Conservation (phyloP, 441 rosid species). For the Populus tomentosa region DNA sequence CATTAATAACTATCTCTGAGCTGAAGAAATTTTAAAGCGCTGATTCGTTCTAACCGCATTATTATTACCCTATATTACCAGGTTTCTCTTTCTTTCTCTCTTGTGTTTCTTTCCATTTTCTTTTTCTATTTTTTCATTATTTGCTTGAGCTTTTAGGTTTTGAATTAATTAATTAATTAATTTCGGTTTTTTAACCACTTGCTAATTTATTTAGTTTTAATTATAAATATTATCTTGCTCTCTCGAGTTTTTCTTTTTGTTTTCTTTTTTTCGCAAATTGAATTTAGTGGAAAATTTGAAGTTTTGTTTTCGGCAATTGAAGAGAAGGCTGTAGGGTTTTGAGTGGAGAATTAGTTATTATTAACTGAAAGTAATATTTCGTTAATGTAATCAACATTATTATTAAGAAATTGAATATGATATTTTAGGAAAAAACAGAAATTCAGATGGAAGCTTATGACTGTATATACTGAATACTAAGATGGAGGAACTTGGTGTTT, state of each 20-base stretch:
- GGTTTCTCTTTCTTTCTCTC: background rate
- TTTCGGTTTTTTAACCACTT: too few species aligned
- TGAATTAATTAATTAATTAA: too few species aligned
- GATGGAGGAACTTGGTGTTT: too few species aligned
- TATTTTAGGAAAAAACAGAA: too few species aligned
- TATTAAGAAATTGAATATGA: background rate
- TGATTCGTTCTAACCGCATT: conserved; percentile 11
- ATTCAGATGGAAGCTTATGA: too few species aligned
- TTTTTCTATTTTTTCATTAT: background rate
- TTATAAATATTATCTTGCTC: too few species aligned
- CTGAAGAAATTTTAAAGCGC: conserved; percentile 1
- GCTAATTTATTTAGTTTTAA: too few species aligned
- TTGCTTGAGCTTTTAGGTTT: background rate
- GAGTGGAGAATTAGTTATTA: background rate
- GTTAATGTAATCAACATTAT: background rate
- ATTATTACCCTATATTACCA: background rate
- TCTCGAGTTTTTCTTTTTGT: too few species aligned
- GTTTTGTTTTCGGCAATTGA: background rate
- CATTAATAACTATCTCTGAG: background rate
- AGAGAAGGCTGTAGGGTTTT: background rate
- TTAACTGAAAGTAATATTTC: background rate
- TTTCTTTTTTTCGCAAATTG: background rate
- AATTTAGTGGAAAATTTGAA: background rate
- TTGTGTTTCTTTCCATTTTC: background rate
- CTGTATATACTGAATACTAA: too few species aligned